A percentile compares a stretch with the other conserved stretches of the same genome.
Conservation (phyloP, 2,329 filamentous ascomycete species). For the Paecilomyces sp. region DNA sequence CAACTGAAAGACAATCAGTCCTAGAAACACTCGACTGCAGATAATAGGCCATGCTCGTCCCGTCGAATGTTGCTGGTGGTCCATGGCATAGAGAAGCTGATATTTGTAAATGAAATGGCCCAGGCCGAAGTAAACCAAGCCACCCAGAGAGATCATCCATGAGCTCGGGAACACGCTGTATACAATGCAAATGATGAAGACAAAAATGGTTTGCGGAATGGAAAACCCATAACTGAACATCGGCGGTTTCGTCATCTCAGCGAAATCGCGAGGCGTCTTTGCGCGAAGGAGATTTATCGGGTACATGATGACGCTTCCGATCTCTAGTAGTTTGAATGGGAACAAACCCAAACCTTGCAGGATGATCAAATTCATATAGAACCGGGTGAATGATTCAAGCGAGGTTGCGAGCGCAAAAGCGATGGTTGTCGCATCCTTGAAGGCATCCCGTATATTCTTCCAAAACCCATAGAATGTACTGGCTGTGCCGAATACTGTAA, state of each 20-base stretch:
- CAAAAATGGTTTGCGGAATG: slow-evolving; percentile 81
- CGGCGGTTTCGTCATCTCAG: slow-evolving; percentile 72
- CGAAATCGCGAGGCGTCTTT: slow-evolving; percentile 83
- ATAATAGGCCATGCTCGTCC: slow-evolving; percentile 96
- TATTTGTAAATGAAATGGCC: slow-evolving; percentile 94
- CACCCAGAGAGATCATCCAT: slow-evolving; percentile 73
- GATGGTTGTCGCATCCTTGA: slow-evolving; percentile 73
- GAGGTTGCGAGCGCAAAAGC: slow-evolving; percentile 68
- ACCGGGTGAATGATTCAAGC: slow-evolving; percentile 66
- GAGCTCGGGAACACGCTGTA: slow-evolving; percentile 82
- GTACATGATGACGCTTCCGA: slow-evolving; percentile 77
- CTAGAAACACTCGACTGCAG: slow-evolving; percentile 81
- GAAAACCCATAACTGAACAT: slow-evolving; percentile 95
- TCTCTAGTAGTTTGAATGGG: slow-evolving; percentile 83
- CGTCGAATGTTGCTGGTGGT: slow-evolving; percentile 85
- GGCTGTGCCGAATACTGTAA: slow-evolving; percentile 78
- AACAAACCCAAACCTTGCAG: slow-evolving; percentile 90
- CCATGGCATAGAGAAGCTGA: slow-evolving; percentile 96
- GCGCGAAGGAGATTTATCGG: slow-evolving; percentile 71
- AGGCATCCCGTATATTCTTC: slow-evolving; percentile 59
- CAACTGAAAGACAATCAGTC: slow-evolving; percentile 79
- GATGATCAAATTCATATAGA: slow-evolving; percentile 92
- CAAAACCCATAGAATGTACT: slow-evolving; percentile 64
- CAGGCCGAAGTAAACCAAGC: slow-evolving; percentile 55
- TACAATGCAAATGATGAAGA: slow-evolving; percentile 92